phyloP scores from a whole-genome alignment of 306 rosid species.

The Prunus mongolica region DNA sequence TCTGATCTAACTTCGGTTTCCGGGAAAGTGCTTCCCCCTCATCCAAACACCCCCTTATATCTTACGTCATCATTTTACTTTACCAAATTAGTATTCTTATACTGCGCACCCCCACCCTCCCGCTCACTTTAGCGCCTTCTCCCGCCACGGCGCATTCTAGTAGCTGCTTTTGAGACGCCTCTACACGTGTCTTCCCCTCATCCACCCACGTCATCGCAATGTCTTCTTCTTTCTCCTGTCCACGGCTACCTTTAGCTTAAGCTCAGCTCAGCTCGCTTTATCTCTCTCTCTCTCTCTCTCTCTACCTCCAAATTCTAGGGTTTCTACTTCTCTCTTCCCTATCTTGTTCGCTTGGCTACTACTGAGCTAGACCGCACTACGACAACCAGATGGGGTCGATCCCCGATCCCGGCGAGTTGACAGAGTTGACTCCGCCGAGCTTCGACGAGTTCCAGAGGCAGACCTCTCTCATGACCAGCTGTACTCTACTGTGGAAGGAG shows the following conservation, averaged over 20 bases:
- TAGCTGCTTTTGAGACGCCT: slow-evolving; percentile 19
- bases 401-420: slow-evolving; percentile 98
- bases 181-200: slow-evolving; percentile 44
- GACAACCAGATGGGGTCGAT: slow-evolving; percentile 71
- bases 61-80: slow-evolving; percentile 24
- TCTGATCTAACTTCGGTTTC: slow-evolving; percentile 57
- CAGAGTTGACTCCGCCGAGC: slow-evolving; percentile 71
- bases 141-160: slow-evolving; percentile 47
- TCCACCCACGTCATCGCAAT: slow-evolving; percentile 43
- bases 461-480: slow-evolving; percentile 91
- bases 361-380: slow-evolving; percentile 1
- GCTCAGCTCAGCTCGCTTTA: slow-evolving; percentile 12
- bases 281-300: background rate
- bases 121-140: slow-evolving; percentile 6
- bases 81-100: slow-evolving; percentile 1
- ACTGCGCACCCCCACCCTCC: slow-evolving; percentile 18
- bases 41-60: slow-evolving; percentile 27
- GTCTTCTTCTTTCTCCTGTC: slow-evolving; percentile 23
- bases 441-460: slow-evolving; percentile 94
- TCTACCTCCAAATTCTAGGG: slow-evolving; percentile 27
- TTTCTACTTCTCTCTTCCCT: slow-evolving; percentile 28
- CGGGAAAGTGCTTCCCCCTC: slow-evolving; percentile 46
- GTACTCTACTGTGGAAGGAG: slow-evolving; percentile 97
- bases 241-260: background rate
- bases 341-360: slow-evolving; percentile 6